These are phyloP conservation scores for Botrytis squamosa DNA, from an alignment of 2,329 filamentous ascomycete genomes.

Conservation along the genomic window DNA sequence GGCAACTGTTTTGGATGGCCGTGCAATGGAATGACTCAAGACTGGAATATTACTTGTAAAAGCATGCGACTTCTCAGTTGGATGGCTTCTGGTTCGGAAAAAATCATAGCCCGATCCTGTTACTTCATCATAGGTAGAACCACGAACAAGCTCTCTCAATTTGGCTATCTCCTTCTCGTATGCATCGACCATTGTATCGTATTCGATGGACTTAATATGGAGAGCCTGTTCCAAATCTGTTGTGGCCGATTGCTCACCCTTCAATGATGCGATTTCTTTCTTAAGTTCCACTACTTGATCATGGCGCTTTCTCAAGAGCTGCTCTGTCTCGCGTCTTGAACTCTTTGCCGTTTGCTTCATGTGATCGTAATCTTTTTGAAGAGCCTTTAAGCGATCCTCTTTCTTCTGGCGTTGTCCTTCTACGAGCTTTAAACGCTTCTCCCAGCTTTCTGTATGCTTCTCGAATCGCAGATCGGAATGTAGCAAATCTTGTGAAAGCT, in stretches of 20 bases:
- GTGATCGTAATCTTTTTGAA: conserved; percentile 53
- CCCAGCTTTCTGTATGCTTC: conserved; percentile 37
- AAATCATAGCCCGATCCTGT: not conserved
- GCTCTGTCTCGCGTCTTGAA: conserved; percentile 54
- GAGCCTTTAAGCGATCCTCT: conserved; percentile 49
- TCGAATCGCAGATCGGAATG: conserved; percentile 35
- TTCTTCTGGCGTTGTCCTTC: conserved; percentile 47
- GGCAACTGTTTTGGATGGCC: conserved; percentile 27
- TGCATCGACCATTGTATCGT: conserved; percentile 28
- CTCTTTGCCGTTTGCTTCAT: conserved; percentile 54
- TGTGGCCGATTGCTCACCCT: conserved; percentile 32
- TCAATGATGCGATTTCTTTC: conserved; percentile 51
- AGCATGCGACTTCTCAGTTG: conserved; percentile 20
- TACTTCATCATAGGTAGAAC: conserved; percentile 6
- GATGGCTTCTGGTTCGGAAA: conserved; percentile 7
- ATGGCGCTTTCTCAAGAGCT: conserved; percentile 56
- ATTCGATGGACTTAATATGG: conserved; percentile 26
- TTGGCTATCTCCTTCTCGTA: conserved; percentile 28
- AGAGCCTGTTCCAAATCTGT: conserved; percentile 28
- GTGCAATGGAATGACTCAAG: conserved; percentile 26
- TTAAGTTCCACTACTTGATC: conserved; percentile 56
- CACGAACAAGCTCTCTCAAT: conserved; percentile 20
- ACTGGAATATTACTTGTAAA: conserved; percentile 31
- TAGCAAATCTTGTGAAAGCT: conserved; percentile 35
- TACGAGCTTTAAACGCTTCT: conserved; percentile 44